These are phyloP conservation scores for Podaxis sp. DNA, from an alignment of 768 basidiomycete species.

Conservation along the genomic window DNA sequence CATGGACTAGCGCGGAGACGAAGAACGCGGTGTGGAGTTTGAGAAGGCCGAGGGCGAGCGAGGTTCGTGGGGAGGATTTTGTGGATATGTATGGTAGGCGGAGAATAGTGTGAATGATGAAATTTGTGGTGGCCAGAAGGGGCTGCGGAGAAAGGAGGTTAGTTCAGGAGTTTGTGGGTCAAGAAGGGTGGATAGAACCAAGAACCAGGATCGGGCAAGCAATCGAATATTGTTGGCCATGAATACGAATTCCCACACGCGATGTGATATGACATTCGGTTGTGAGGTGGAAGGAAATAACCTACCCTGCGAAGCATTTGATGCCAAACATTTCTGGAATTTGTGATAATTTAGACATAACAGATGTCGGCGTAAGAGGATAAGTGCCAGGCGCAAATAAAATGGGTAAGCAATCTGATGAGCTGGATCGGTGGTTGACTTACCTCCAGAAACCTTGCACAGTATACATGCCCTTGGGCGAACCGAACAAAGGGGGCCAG, in stretches of 20 bases:
- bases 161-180: neutral
- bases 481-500: slow-evolving; percentile 41
- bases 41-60: slow-evolving; percentile 15
- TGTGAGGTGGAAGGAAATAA: neutral
- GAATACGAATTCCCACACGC: neutral
- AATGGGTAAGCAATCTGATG: slow-evolving; percentile 1
- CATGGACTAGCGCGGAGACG: slow-evolving; percentile 31
- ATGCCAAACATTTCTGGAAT: slow-evolving; percentile 31
- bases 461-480: slow-evolving; percentile 33
- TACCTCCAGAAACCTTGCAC: slow-evolving; percentile 42
- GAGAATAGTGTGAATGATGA: slow-evolving; percentile 23
- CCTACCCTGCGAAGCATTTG: slow-evolving; percentile 36
- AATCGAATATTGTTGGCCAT: neutral
- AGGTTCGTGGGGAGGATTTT: slow-evolving; percentile 21
- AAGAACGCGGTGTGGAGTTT: slow-evolving; percentile 27
- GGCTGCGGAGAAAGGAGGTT: neutral
- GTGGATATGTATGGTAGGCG: slow-evolving; percentile 26
- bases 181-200: neutral
- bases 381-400: neutral
- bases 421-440: slow-evolving; percentile 12
- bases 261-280: neutral
- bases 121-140: neutral
- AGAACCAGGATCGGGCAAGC: neutral
- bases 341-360: neutral
- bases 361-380: neutral